Percentiles rank a stretch among this genome's conserved stretches.
Conservation (phyloP, 2,329 filamentous ascomycete genomes). For the Diaporthe humulicola region DNA sequence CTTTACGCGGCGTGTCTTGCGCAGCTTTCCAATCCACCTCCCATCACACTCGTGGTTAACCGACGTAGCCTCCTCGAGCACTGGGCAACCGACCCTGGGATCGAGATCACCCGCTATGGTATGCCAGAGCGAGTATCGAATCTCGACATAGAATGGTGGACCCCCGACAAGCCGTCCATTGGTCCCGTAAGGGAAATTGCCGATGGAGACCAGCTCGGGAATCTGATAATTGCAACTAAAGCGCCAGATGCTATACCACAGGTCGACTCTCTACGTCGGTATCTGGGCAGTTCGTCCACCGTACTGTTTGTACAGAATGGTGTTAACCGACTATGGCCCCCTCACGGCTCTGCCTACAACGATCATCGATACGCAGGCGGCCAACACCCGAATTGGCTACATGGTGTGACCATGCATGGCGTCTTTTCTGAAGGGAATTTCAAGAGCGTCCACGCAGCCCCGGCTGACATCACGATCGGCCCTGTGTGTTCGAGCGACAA, state of each 20-base stretch:
- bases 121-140: conserved; percentile 48
- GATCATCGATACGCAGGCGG: conserved; percentile 53
- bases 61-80: conserved; percentile 62
- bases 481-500: conserved; percentile 53
- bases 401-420: conserved; percentile 73
- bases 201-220: conserved; percentile 65
- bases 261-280: conserved; percentile 67
- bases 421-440: conserved; percentile 65
- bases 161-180: conserved; percentile 54
- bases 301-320: conserved; percentile 92
- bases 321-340: conserved; percentile 77
- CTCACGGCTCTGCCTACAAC: conserved; percentile 60
- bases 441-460: conserved; percentile 64
- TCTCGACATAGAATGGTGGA: conserved; percentile 69
- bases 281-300: conserved; percentile 75
- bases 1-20: conserved; percentile 82
- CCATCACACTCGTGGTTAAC: conserved; percentile 85
- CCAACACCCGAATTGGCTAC: conserved; percentile 75
- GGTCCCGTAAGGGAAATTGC: conserved; percentile 57
- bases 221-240: conserved; percentile 85
- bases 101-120: conserved; percentile 58
- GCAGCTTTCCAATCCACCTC: conserved; percentile 70
- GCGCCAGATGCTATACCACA: conserved; percentile 76
- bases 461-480: conserved; percentile 62
- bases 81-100: conserved; percentile 60